These are phyloP conservation scores for Lentithecium fluviatile DNA, from an alignment of 495 filamentous ascomycete genomes.

Conservation along the genomic window DNA sequence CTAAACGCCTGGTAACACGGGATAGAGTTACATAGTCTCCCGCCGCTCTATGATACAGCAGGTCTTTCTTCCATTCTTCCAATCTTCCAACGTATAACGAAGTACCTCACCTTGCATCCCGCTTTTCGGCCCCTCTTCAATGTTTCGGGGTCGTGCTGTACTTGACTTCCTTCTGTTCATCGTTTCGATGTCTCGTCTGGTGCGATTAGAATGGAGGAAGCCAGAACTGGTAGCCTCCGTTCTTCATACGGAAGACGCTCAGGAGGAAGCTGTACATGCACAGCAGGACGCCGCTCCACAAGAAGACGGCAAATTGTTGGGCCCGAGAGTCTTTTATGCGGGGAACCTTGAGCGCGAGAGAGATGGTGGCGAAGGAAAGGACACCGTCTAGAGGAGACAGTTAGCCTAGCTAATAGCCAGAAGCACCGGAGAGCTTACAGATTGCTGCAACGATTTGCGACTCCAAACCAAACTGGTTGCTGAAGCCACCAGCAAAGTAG, in stretches of 20 bases:
- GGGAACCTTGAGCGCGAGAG: constrained; percentile 85
- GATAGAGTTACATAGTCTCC: too few relatives aligned
- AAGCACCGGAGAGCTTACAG: constrained; percentile 63
- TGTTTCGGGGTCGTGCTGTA: too few relatives aligned
- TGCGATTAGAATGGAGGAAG: constrained; percentile 90
- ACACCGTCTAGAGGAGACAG: constrained; percentile 67
- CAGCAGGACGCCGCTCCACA: constrained; percentile 78
- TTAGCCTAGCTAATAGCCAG: not conserved
- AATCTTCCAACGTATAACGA: too few relatives aligned
- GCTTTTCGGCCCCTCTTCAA: too few relatives aligned
- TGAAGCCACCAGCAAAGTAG: constrained; percentile 93
- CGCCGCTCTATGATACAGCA: too few relatives aligned
- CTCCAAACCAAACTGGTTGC: constrained; percentile 92
- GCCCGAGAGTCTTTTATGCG: constrained; percentile 72
- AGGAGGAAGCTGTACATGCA: constrained; percentile 90
- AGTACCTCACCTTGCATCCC: too few relatives aligned
- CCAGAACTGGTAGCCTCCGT: constrained; percentile 90
- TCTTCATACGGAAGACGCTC: constrained; percentile 91
- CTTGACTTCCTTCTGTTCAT: too few relatives aligned
- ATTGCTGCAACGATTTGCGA: constrained; percentile 94
- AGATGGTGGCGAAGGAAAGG: constrained; percentile 88
- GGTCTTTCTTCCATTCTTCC: too few relatives aligned
- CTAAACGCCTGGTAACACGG: too few relatives aligned
- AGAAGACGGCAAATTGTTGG: constrained; percentile 78
- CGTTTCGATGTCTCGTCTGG: too few relatives aligned